Percentiles rank a stretch among this genome's conserved stretches.
These are phyloP conservation scores for Euptelea pleiosperma DNA, from an alignment of 164 flowering plant species.

Conservation along the genomic window DNA sequence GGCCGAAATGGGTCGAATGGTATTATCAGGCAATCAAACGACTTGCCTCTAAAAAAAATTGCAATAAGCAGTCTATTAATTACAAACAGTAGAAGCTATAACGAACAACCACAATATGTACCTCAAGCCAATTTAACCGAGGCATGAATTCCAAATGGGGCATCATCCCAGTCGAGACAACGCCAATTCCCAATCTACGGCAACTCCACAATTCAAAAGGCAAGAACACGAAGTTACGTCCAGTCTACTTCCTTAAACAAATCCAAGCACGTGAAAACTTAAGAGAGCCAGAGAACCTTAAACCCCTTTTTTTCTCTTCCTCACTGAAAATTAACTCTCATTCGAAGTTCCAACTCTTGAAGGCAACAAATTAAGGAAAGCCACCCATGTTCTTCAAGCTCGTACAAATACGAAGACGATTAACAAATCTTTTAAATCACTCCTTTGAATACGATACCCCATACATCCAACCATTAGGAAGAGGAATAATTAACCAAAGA, in stretches of 20 bases:
- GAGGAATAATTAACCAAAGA: too few species aligned
- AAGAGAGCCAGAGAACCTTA: background rate
- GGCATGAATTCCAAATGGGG: slow-evolving; percentile 4
- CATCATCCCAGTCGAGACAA: background rate
- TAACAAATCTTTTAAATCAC: too few species aligned
- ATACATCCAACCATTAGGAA: too few species aligned
- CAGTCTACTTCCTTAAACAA: too few species aligned
- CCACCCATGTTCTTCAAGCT: background rate
- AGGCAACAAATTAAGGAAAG: background rate
- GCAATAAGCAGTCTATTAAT: too few species aligned
- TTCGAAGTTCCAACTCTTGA: background rate
- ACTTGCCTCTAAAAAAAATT: too few species aligned
- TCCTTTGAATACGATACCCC: too few species aligned
- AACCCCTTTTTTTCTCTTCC: background rate
- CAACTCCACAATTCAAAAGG: background rate
- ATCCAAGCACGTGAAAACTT: background rate
- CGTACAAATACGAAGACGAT: background rate
- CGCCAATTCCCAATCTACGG: background rate
- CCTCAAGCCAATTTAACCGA: slow-evolving; percentile 6
- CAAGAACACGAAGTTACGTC: too few species aligned
- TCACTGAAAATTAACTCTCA: background rate
- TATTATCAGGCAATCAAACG: too few species aligned
- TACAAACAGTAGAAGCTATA: slow-evolving; percentile 3
- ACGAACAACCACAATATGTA: slow-evolving; percentile 1
- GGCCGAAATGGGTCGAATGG: too few species aligned